Percentiles rank a stretch among this genome's conserved stretches.
These are phyloP conservation scores for Erigeron philadelphicus DNA, from an alignment of 140 eudicot genomes.

Conservation along the genomic window DNA sequence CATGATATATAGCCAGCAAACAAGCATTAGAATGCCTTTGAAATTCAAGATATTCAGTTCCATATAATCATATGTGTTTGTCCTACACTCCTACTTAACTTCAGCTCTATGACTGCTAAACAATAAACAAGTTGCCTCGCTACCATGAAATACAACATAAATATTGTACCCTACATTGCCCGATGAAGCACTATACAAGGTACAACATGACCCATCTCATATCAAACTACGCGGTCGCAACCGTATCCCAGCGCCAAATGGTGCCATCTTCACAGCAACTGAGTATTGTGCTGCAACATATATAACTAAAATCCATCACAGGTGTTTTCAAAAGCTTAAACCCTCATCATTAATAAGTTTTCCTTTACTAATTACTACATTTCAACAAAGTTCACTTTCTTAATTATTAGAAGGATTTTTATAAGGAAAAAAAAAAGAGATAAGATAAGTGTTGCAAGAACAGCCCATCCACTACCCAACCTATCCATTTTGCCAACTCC, in stretches of 20 bases:
- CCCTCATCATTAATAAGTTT: neutral
- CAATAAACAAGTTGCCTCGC: neutral
- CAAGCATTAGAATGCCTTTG: neutral
- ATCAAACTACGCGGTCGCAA: slow-evolving; percentile 44
- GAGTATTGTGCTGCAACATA: slow-evolving; percentile 77
- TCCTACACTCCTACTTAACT: neutral
- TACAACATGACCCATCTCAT: slow-evolving; percentile 6
- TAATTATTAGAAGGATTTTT: neutral
- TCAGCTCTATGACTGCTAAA: neutral
- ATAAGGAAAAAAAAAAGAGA: neutral
- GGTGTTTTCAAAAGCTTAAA: neutral
- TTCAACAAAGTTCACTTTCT: neutral
- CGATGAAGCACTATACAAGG: slow-evolving; percentile 15
- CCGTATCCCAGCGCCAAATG: slow-evolving; percentile 98
- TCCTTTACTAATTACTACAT: neutral
- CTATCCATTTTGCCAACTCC: neutral
- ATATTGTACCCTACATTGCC: slow-evolving; percentile 3
- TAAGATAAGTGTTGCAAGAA: neutral
- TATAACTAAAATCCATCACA: neutral
- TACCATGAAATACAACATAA: slow-evolving; percentile 3
- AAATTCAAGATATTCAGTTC: neutral
- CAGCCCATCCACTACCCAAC: neutral
- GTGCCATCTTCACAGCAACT: slow-evolving; percentile 98
- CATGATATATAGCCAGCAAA: neutral
- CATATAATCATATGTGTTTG: neutral